Percentiles rank a stretch among this genome's conserved stretches.
Evolutionary conservation across 305 asterid species (phyloP).

Genomic region (Plantago rigida): DNA sequence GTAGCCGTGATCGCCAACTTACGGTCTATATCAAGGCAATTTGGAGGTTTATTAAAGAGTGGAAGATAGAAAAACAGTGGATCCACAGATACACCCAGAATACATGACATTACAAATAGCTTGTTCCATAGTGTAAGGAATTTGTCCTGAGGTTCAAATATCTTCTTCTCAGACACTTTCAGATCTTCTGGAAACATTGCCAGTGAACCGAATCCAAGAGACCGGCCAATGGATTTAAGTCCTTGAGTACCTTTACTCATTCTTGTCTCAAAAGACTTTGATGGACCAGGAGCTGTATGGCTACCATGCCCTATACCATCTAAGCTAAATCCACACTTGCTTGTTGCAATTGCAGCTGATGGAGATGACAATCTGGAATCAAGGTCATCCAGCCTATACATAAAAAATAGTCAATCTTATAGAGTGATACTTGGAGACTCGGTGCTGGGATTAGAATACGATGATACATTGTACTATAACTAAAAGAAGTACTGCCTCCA

Average conservation of each 20-base stretch:
- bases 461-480: no score
- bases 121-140: conserved; percentile 83
- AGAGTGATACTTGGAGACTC: neutral
- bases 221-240: conserved; percentile 78
- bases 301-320: conserved; percentile 57
- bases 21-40: conserved; percentile 83
- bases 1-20: conserved; percentile 81
- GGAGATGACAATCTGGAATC: conserved; percentile 90
- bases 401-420: conserved; percentile 8
- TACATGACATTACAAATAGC: conserved; percentile 82
- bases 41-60: conserved; percentile 50
- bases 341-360: conserved; percentile 52
- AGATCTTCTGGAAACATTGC: conserved; percentile 96
- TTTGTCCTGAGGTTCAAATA: conserved; percentile 95
- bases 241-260: conserved; percentile 91
- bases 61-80: conserved; percentile 96
- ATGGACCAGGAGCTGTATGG: conserved; percentile 41
- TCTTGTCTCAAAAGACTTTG: conserved; percentile 75
- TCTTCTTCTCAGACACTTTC: conserved; percentile 78
- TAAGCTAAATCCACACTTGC: conserved; percentile 65
- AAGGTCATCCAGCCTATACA: conserved; percentile 75
- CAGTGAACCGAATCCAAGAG: conserved; percentile 80
- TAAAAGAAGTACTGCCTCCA: no score
- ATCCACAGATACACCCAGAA: conserved; percentile 85
- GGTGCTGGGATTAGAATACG: no score